A percentile compares a stretch with the other conserved stretches of the same genome.
Evolutionary conservation across 768 basidiomycete species (phyloP).

Genomic region (Hygrophoropsis aurantiaca): DNA sequence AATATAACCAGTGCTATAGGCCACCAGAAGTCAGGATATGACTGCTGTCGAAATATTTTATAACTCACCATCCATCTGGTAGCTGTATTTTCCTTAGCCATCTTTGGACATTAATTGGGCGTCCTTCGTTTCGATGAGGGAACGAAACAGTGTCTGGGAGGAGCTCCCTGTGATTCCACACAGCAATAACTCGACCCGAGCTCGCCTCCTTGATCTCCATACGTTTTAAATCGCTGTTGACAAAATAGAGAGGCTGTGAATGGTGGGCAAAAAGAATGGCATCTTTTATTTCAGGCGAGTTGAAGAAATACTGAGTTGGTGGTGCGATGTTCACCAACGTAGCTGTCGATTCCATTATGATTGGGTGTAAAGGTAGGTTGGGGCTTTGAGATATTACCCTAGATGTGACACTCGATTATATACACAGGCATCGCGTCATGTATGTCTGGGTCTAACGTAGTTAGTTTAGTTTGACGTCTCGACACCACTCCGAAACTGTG

Average conservation of each 20-base stretch:
- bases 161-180: conserved; percentile 25
- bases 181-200: conserved; percentile 14
- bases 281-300: conserved; percentile 16
- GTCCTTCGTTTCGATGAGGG: conserved; percentile 9
- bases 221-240: conserved; percentile 17
- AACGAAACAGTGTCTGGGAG: conserved; percentile 28
- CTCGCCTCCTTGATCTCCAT: conserved; percentile 15
- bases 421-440: too few species aligned
- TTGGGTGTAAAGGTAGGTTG: too few species aligned
- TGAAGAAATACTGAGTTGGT: conserved; percentile 28
- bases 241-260: conserved; percentile 21
- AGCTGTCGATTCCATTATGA: conserved; percentile 27
- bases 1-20: conserved; percentile 15
- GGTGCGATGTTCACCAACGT: conserved; percentile 24
- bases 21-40: too few species aligned
- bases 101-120: conserved; percentile 18
- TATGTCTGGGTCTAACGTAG: too few species aligned
- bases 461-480: too few species aligned
- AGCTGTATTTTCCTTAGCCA: conserved; percentile 27
- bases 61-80: conserved; percentile 2
- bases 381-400: too few species aligned
- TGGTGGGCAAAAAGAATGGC: conserved; percentile 17
- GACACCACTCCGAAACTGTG: too few species aligned
- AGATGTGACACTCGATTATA: too few species aligned
- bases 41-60: too few species aligned